Conservation (phyloP, 495 filamentous ascomycete species). For the Platismatia glauca region DNA sequence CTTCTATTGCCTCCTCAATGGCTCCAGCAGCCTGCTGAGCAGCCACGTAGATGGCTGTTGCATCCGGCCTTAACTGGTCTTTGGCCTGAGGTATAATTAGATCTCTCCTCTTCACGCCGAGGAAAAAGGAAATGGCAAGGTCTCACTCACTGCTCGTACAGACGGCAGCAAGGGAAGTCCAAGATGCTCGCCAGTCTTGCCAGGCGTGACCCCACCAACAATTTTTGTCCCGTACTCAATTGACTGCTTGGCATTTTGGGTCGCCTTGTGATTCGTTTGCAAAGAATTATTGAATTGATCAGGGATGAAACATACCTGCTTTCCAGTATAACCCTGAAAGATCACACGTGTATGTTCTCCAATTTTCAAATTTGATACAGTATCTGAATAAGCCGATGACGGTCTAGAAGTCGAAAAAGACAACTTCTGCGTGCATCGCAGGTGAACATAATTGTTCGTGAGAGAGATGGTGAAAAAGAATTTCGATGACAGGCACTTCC, state of each 20-base stretch:
- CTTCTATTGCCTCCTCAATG: conserved; percentile 83
- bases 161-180: conserved; percentile 70
- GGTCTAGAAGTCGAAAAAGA: not conserved
- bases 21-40: conserved; percentile 67
- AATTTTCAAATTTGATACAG: conserved; percentile 68
- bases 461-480: not conserved
- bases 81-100: conserved; percentile 50
- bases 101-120: not conserved
- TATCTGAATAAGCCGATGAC: conserved; percentile 45
- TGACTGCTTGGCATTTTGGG: conserved; percentile 73
- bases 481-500: not conserved
- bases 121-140: not conserved
- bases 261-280: conserved; percentile 43
- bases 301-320: conserved; percentile 5
- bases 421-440: not conserved
- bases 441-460: not conserved
- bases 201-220: conserved; percentile 77
- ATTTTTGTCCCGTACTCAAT: conserved; percentile 81
- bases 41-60: conserved; percentile 78
- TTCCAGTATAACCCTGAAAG: conserved; percentile 85
- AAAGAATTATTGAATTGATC: conserved; percentile 7
- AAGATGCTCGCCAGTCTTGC: conserved; percentile 67
- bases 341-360: conserved; percentile 70
- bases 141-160: conserved; percentile 48
- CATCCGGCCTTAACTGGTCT: conserved; percentile 67